These are phyloP conservation scores for Senna siamea DNA, from an alignment of 306 rosid species.

Conservation along the genomic window DNA sequence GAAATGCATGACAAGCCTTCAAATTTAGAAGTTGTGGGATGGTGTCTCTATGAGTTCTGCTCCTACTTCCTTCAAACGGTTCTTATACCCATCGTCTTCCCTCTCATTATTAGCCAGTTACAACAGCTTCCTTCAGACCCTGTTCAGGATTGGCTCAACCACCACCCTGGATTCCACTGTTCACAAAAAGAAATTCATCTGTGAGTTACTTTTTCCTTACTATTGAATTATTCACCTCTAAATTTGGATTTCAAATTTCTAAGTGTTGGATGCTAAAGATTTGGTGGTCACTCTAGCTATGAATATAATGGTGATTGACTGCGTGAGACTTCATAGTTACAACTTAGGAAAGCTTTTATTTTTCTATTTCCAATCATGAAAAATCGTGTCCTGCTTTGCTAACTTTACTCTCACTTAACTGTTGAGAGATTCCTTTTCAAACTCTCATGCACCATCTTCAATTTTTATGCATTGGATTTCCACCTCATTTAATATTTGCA, in stretches of 20 bases:
- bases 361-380: no score
- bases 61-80: slow-evolving; percentile 65
- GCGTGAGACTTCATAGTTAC: no score
- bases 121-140: slow-evolving; percentile 42
- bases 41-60: slow-evolving; percentile 81
- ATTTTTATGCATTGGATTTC: slow-evolving; percentile 35
- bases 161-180: slow-evolving; percentile 48
- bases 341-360: no score
- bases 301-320: no score
- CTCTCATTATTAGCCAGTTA: slow-evolving; percentile 77
- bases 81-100: slow-evolving; percentile 79
- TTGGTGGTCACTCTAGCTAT: no score
- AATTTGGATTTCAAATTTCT: no score
- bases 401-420: slow-evolving; percentile 47
- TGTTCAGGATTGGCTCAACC: slow-evolving; percentile 39
- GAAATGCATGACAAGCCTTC: slow-evolving; percentile 65
- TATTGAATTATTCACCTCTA: no score
- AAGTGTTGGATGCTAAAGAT: no score
- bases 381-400: slow-evolving; percentile 46
- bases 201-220: slow-evolving; percentile 49
- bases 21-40: slow-evolving; percentile 68
- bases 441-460: slow-evolving; percentile 26
- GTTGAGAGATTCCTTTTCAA: slow-evolving; percentile 48
- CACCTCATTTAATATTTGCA: slow-evolving; percentile 38
- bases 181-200: slow-evolving; percentile 54